Percentiles rank a stretch among this genome's conserved stretches.
These are phyloP conservation scores for Umbelopsis sp. DNA, from an alignment of 192 early-diverging fungal species.

Conservation along the genomic window DNA sequence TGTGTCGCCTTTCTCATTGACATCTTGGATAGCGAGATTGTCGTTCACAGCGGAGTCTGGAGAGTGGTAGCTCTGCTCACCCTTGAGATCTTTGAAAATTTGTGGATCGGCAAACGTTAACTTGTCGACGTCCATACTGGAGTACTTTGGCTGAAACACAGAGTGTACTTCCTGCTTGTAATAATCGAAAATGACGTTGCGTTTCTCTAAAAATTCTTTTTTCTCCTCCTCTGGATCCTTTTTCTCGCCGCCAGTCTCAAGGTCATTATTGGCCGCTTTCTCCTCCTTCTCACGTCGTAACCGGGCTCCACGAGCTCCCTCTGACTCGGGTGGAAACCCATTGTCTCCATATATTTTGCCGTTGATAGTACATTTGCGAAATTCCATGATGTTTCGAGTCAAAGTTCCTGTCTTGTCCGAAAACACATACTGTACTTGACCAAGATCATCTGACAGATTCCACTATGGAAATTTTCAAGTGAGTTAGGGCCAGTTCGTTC, in stretches of 20 bases:
- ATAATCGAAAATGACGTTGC: constrained; percentile 52
- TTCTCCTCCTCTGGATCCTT: constrained; percentile 30
- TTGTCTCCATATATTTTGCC: constrained; percentile 86
- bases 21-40: constrained; percentile 21
- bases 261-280: constrained; percentile 35
- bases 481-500: too few species aligned
- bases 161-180: constrained; percentile 61
- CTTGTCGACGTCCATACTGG: constrained; percentile 59
- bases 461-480: constrained; percentile 69
- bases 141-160: constrained; percentile 68
- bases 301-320: constrained; percentile 44
- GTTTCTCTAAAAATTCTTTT: constrained; percentile 17
- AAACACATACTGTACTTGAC: constrained; percentile 96
- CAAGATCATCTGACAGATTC: constrained; percentile 96
- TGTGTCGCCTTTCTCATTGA: not conserved
- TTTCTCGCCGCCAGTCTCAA: constrained; percentile 31
- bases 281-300: constrained; percentile 58
- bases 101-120: constrained; percentile 87
- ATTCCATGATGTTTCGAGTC: constrained; percentile 96
- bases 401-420: constrained; percentile 97
- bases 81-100: constrained; percentile 74
- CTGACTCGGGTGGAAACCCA: constrained; percentile 67
- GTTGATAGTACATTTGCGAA: constrained; percentile 89
- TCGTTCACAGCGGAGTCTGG: not conserved
- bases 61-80: constrained; percentile 16